phyloP scores from a whole-genome alignment of 768 basidiomycete genomes.

The Lyophyllum decastes region DNA sequence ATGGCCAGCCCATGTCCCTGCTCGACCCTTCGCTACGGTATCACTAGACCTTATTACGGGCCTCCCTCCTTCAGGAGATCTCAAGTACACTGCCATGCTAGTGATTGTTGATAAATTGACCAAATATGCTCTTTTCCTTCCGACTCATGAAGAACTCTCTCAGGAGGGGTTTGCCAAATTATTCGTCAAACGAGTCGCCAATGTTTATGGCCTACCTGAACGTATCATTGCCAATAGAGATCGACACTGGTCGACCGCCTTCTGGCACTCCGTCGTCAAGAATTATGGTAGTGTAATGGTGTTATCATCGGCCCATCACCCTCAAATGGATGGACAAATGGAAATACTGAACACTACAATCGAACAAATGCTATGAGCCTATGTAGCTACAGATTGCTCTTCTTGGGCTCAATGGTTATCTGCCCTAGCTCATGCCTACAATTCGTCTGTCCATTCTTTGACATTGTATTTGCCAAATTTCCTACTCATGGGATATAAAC shows the following conservation, averaged over 20 bases:
- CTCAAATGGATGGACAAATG: conserved; percentile 37
- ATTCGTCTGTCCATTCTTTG: conserved; percentile 23
- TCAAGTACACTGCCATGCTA: neutral
- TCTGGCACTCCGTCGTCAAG: conserved; percentile 10
- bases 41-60: neutral
- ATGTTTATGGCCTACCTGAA: neutral
- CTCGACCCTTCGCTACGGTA: neutral
- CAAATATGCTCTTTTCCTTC: neutral
- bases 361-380: conserved; percentile 25
- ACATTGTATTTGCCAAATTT: conserved; percentile 26
- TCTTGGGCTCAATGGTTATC: conserved; percentile 28
- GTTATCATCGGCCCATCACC: conserved; percentile 19
- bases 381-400: conserved; percentile 21
- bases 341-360: conserved; percentile 3
- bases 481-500: conserved; percentile 29
- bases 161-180: neutral
- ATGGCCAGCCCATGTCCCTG: neutral
- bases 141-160: neutral
- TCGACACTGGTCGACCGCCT: neutral
- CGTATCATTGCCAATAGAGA: neutral
- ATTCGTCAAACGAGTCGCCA: neutral
- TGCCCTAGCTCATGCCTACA: conserved; percentile 30
- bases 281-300: neutral
- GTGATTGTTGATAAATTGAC: neutral
- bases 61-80: neutral